Evolutionary conservation across 495 filamentous ascomycete genomes (phyloP), one percentile per base, ranked within the genome.

Genomic region (Penicillium cosmopolitanum): DNA sequence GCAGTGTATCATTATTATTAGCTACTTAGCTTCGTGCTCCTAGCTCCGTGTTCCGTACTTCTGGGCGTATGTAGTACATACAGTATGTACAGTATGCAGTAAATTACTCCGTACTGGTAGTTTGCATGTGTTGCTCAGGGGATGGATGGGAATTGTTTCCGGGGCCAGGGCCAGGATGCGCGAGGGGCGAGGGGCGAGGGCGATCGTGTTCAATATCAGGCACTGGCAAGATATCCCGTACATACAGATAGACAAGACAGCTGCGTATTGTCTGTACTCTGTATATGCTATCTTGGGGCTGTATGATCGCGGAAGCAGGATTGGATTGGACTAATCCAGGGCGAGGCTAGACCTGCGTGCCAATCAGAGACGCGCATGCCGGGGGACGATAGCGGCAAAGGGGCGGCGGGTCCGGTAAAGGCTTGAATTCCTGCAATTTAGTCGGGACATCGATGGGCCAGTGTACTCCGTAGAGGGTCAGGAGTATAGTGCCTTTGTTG

Each of bases 401-500:
- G 61, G 55, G 53, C 19, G 50, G 67, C 65, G 67, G 67, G 63
- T 60, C 65, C 65, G 23, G 36, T 19, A 42, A 64, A 70, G 60
- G 65, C 62, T 68, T 68, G 62, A 57, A 64, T 64, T 60, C 55
- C 56, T 58, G 65, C 47, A 66, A 66, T 68, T 68, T 68, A 9
- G 1, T 13, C 15, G 6, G 36, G 7, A 12, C 15, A 70, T 65
- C 62, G 57, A 19, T 61, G 56, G 61, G 47, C 25, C 61, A 12
- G 28, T 31, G 3, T 23, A 23, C 23, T 23, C 23, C 28, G 19
- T 21, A 36, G 18, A 43, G 44, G 54, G 25, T 40, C 31, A 57
- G 16, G 42, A 44, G 42, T 44, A 31, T 31, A 31, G 28, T 31
- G 28, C 28, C 28, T 8, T 8, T 31, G 28, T 31, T 31, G 28